phyloP scores from a whole-genome alignment of 2,329 filamentous ascomycete genomes.

The Claviceps spartinae region DNA sequence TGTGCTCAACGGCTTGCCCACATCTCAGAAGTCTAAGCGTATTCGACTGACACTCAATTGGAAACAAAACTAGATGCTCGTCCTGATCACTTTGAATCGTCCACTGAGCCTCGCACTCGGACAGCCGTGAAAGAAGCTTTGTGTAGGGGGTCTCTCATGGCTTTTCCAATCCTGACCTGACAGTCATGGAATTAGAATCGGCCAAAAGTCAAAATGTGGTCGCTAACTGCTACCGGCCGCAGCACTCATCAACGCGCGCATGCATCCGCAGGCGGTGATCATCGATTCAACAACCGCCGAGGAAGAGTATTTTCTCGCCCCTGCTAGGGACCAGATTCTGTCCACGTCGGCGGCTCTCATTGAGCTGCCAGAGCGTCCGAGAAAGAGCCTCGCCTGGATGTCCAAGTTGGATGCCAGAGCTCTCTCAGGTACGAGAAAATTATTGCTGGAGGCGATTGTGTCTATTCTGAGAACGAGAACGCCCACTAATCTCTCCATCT shows the following conservation, averaged over 20 bases:
- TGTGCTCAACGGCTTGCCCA: background rate
- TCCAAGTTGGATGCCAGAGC: constrained; percentile 61
- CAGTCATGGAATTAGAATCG: background rate
- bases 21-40: background rate
- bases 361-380: constrained; percentile 52
- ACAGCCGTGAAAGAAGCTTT: constrained; percentile 51
- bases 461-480: background rate
- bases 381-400: constrained; percentile 60
- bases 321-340: constrained; percentile 40
- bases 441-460: no score
- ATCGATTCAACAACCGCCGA: constrained; percentile 56
- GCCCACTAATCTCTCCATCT: no score
- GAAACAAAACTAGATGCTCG: constrained; percentile 49
- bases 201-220: background rate
- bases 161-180: background rate
- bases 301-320: constrained; percentile 52
- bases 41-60: background rate
- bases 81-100: constrained; percentile 56
- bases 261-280: constrained; percentile 66
- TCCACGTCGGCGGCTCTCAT: constrained; percentile 50
- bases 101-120: constrained; percentile 56
- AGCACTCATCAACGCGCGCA: constrained; percentile 55
- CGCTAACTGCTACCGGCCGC: background rate
- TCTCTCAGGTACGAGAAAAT: constrained; percentile 39
- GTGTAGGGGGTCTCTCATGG: constrained; percentile 24